Base-by-base conservation (phyloP, 2,329 filamentous ascomycete genomes). In the Nannizziopsis barbatae region DNA sequence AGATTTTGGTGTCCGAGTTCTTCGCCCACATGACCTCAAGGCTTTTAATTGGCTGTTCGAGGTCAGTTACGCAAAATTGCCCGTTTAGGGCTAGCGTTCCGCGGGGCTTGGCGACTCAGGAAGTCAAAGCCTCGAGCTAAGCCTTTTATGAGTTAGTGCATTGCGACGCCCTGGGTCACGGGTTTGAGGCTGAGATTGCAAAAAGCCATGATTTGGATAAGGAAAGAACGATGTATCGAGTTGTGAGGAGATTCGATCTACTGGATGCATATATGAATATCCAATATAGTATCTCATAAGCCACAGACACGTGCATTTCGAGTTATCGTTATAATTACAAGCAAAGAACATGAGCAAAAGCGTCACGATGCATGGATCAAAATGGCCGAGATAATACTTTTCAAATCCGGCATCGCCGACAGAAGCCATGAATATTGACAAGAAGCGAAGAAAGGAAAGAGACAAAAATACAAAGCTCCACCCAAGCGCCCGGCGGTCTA, bases 81-180 rank as follows among this genome's bases (percentile, higher is more conserved):
- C 37, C 12, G 1, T 33, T 47, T 41, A 30, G 37, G 37, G 27
- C 17, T 47, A 47, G 45, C 17, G 11, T 14, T 9, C 37, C 11
- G 5, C 6, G n/a, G 8, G 5, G 14, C 9, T 2, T 9, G 10
- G 12, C n/a, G 12, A n/a, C 7, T 14, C 37, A 15, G n/a, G 33
- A 41, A 15, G 36, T 40, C 45, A 18, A 40, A 47, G 45, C 45
- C 45, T 22, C 37, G 40, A 2, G 14, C 36, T 35, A 20, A 18
- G 5, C 45, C 17, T 12, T 22, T 33, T 47, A 18, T 8, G 45
- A 36, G 15, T 22, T 47, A 20, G 44, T 27, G 5, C 9, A 9
- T 11, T 31, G 36, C n/a, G n/a, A 11, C 14, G 7, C n/a, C 38
- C 15, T 22, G 32, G 43, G 35, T 32, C 40, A 18, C 18, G 32